Base-by-base conservation (phyloP, 1,284 basidiomycete genomes). In the Ganoderma lingzhi region DNA sequence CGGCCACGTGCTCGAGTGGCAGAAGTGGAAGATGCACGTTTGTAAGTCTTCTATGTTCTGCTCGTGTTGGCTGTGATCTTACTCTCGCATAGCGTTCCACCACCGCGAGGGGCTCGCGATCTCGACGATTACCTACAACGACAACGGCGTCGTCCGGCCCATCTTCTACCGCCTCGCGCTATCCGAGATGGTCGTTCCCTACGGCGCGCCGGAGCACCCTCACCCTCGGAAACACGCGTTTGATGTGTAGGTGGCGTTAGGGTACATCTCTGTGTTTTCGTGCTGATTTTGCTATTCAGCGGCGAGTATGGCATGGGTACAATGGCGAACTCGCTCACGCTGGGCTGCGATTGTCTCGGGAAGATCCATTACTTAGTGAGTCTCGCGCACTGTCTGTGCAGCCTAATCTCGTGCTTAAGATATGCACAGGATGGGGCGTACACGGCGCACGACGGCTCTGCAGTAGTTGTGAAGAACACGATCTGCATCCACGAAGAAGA, bases 401-500 rank as follows among this genome's bases (percentile, higher is more conserved):
- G n/a, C n/a, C n/a, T n/a, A n/a, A n/a, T n/a, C n/a, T n/a, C n/a
- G n/a, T n/a, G n/a, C n/a, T n/a, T n/a, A n/a, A n/a, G n/a, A n/a
- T n/a, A n/a, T n/a, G n/a, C n/a, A n/a, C n/a, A 94, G 92, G 89
- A 93, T 65, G 93, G 94, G 28, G 77, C 87, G 61, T 92, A 85
- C 77, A 87, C 93, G 56, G 85, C 86, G 35, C 88, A 95, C 76
- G 85, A 90, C 67, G 94, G 94, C 37, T 86, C 84, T 39, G 86
- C 93, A 0, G 84, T 90, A 32, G 80, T 90, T 6, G 89, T 96
- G 76, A 91, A 95, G 81, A 94, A 96, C 76, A 94, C 89, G 9
- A 94, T 97, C 62, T 97, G 96, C 82, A 96, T 96, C 73, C 96
- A 97, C 75, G 95, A 97, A 79, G 94, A 96, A 79, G 96, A 97